A percentile compares a stretch with the other conserved stretches of the same genome.
phyloP scores from a whole-genome alignment of 106 monocot species.

The Alisma plantagoaquatica region DNA sequence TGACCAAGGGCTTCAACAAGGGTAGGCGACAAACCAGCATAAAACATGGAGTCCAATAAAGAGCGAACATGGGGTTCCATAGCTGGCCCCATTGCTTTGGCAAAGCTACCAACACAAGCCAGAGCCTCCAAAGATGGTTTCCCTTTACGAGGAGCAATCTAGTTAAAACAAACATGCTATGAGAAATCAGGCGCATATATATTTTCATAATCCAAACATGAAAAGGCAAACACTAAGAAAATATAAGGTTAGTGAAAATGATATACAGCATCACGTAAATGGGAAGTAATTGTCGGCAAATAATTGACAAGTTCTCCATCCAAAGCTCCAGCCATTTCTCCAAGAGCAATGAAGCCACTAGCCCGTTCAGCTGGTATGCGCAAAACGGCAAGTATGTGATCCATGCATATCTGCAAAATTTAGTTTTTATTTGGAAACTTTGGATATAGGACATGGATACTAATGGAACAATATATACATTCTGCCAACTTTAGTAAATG shows the following conservation, averaged over 20 bases:
- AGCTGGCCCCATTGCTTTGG: conserved; percentile 71
- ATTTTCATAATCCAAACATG: no score
- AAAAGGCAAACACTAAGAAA: neutral
- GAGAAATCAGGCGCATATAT: no score
- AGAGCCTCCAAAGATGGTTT: conserved; percentile 89
- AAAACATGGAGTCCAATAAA: conserved; percentile 81
- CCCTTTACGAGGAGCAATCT: conserved; percentile 97
- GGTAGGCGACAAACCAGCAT: conserved; percentile 59
- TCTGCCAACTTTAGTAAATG: no score
- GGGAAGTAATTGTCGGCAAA: conserved; percentile 63
- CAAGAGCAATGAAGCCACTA: conserved; percentile 89
- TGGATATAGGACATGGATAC: no score
- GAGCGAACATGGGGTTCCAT: conserved; percentile 91
- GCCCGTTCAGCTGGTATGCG: conserved; percentile 87
- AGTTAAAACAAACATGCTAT: neutral
- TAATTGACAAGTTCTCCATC: conserved; percentile 83
- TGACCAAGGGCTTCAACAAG: conserved; percentile 76
- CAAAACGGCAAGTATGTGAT: conserved; percentile 86
- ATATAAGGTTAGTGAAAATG: conserved; percentile 3
- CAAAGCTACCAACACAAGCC: conserved; percentile 89
- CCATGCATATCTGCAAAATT: conserved; percentile 89
- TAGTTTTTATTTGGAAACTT: no score
- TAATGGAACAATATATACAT: no score
- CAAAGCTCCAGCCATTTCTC: conserved; percentile 98
- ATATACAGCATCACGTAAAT: conserved; percentile 91